Conservation (phyloP, 2,329 filamentous ascomycete species). For the Cordyceps militaris region DNA sequence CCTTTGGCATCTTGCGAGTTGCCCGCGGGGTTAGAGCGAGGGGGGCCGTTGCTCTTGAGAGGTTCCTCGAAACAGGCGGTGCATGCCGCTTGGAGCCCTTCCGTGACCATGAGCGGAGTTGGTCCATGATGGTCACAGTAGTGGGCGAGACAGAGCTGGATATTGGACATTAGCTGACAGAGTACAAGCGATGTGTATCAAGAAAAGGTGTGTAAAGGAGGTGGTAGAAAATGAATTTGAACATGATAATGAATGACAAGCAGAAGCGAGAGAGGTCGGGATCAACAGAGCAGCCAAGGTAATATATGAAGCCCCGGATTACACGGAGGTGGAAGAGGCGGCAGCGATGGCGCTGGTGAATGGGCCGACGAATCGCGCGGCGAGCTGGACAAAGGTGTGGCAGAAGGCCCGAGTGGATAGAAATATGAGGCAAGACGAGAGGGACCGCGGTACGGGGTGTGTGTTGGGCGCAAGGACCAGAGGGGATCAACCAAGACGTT, state of each 20-base stretch:
- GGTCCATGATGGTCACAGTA: constrained; percentile 66
- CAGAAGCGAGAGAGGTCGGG: not conserved
- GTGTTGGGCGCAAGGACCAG: constrained; percentile 9
- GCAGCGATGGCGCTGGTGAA: not conserved
- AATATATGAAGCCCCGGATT: constrained; percentile 8
- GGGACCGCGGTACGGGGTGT: constrained; percentile 1
- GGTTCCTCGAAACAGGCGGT: constrained; percentile 47
- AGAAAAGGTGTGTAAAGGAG: not conserved
- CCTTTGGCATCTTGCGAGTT: constrained; percentile 37
- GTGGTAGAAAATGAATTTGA: constrained; percentile 6
- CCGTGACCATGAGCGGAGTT: constrained; percentile 63
- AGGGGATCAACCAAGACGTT: constrained; percentile 5
- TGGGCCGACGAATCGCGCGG: constrained; percentile 4
- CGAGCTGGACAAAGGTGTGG: constrained; percentile 3
- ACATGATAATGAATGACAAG: not conserved
- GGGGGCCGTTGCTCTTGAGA: constrained; percentile 26
- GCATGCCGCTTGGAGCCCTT: constrained; percentile 56
- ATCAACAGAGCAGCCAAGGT: not conserved
- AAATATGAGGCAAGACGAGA: not conserved
- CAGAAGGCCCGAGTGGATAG: constrained; percentile 4
- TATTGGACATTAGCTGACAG: constrained; percentile 25
- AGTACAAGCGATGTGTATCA: not conserved
- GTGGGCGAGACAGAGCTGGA: constrained; percentile 62
- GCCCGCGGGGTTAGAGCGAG: constrained; percentile 33
- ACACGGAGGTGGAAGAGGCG: constrained; percentile 1